These are phyloP conservation scores for Hypoxylon sp. DNA, from an alignment of 2,329 filamentous ascomycete species.

Conservation along the genomic window DNA sequence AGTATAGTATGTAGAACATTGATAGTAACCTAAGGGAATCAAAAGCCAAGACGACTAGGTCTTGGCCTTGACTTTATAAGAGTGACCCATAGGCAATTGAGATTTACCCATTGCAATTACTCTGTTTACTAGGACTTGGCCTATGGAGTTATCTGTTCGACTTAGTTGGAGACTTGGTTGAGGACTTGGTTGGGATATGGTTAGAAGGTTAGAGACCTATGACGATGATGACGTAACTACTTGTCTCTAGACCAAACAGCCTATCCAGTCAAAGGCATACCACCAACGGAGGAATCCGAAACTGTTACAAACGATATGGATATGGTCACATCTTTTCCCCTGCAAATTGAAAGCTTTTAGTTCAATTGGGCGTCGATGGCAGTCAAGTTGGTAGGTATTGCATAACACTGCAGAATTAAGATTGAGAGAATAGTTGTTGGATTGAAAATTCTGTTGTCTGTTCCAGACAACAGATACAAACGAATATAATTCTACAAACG, in stretches of 20 bases:
- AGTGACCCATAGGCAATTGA: not conserved
- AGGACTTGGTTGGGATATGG: too few species aligned
- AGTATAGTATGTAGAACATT: not conserved
- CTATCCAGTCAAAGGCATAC: conserved; percentile 10
- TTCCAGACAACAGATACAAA: too few species aligned
- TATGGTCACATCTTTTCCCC: not conserved
- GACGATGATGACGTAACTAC: conserved; percentile 35
- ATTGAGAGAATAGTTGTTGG: too few species aligned
- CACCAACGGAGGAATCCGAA: not conserved
- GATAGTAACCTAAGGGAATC: not conserved
- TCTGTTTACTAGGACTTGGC: not conserved
- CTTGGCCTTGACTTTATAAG: conserved; percentile 2
- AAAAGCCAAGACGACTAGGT: conserved; percentile 19
- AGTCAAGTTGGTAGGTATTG: not conserved
- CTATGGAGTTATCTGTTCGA: not conserved
- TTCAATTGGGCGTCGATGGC: not conserved
- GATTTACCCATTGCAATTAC: conserved; percentile 16
- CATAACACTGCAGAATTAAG: too few species aligned
- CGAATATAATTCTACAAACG: too few species aligned
- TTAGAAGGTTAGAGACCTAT: conserved; percentile 27
- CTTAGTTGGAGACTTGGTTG: too few species aligned
- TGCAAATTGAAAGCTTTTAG: not conserved
- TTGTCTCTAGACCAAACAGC: conserved; percentile 1
- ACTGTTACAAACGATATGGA: not conserved
- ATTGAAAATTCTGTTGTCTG: too few species aligned